Evolutionary conservation across 768 basidiomycete species (phyloP), one percentile per base, ranked within the genome.

Genomic region (Kwoniella newhampshirensis): DNA sequence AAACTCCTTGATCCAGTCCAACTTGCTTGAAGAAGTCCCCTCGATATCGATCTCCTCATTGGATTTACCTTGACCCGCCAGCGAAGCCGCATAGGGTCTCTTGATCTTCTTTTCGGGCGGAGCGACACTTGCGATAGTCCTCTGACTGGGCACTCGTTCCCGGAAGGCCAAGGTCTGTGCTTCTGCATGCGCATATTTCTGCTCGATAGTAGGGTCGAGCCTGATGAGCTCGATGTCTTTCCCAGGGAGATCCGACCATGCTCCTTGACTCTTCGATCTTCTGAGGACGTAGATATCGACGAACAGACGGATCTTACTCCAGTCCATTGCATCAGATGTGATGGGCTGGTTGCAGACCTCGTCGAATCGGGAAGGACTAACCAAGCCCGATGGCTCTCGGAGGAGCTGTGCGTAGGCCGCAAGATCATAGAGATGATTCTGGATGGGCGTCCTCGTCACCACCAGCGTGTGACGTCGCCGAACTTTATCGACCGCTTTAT

Each of bases 1-100:
- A 21, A 43, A 54, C 15, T 28, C 30, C 44, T 30, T 5, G 12
- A 54, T 35, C 52, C 52, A 54, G 11, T 54, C 43, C 42, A 45
- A 42, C 42, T 54, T 54, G 28, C 40, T 35, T 8, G 52, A 54
- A 3, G 7, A 6, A 6, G 7, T 32, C 32, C 13, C 13, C 32
- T 32, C 32, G 13, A 6, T 13, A 32, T 32, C 32, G 7, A 32
- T 32, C 32, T 32, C 32, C 13, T 32, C 32, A 6, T 13, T 6
- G 7, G 32, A 32, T 32, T 32, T 32, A 13, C 13, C 32, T 13
- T 32, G 6, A 6, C 7, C 32, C 32, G 6, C 13, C 32, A 32
- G 6, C 32, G 13, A 13, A 6, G 13, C 32, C 13, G 6, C 7
- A 32, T 32, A 6, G 32, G 13, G 32, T 13, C 32, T 32, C 7